Evolutionary conservation across 371 early-diverging fungal genomes (phyloP), one percentile per base, ranked within the genome.

Genomic region (Entomophthora muscae): DNA sequence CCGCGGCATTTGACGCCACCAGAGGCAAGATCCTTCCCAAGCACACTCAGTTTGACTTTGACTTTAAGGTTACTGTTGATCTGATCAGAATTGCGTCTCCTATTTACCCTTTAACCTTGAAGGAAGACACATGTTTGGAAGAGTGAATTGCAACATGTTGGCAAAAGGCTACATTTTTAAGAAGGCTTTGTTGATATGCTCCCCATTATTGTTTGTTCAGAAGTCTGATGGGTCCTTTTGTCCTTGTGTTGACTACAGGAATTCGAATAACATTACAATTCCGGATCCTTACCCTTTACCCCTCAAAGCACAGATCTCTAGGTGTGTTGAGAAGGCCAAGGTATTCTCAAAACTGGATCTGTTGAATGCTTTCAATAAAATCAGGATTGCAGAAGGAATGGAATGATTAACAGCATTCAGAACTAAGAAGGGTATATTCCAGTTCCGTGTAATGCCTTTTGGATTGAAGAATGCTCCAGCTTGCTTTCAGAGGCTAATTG

Each of bases 371-470:
- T 81, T 70, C 64, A 71, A 72, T 68, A 74, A 81, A 61, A 63
- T 76, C 10, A 64, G 58, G 0, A 65, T 71, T 26, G 64, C 63
- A 1, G 60, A 62, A 29, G 61, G 52, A 2, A 66, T 65, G 13
- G 64, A 54, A 0, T 30, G 70, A 23, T 70, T 74, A 33, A 75
- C 78, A 0, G 78, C 73, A 0, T 81, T 78, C 53, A 60, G 69
- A 13, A 67, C 66, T 1, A 17, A 31, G n/a, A 28, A 55, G 1
- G 72, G 75, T n/a, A 60, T 64, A 1, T 72, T 63, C 65, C 64
- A 42, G 42, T 42, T 42, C 17, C 17, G 42, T 5, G 42, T 42
- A 5, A 74, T 76, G 66, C 75, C 74, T 0, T 73, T 76, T 52
- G 75, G 75, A 24, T 56, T 75, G 0, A 67, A 53, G 27, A 71